Evolutionary conservation across 2,329 filamentous ascomycete genomes (phyloP), one percentile per base, ranked within the genome.

Genomic region (Harringtonia aguacate): DNA sequence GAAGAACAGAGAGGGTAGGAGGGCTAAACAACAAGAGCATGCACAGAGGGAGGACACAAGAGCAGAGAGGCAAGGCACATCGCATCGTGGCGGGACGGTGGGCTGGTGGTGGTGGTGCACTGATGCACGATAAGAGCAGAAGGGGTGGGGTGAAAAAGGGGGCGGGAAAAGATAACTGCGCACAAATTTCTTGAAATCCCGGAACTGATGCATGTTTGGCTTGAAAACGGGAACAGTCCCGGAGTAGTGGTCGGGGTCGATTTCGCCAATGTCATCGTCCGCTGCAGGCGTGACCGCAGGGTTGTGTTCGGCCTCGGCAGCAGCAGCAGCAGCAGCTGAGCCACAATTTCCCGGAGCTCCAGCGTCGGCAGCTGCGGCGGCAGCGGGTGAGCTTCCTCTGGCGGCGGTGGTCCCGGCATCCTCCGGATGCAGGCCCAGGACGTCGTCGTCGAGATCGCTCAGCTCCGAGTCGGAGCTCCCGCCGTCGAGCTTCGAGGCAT

Each of bases 191-290:
- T 90, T 84, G 63, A 98, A 98, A 65, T 92, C 86, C 57, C 80
- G 81, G 66, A 97, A 97, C 65, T 98, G 88, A 49, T 84, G 76
- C 86, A 95, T 94, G 47, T 84, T 90, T 63, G 92, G 92, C 63
- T 82, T 90, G 66, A 98, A 98, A 48, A 98, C 84, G 9, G 92
- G 90, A 30, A 98, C 84, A 49, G 80, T 85, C 49, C 88, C 89
- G 58, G 87, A 94, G 69, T 86, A 95, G 62, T 95, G 82, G 58
- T 89, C 86, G 1, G 90, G 90, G 38, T 81, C 69, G 44, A 94
- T 75, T 43, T 92, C 85, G 53, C 84, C 84, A 54, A 85, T 81
- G 53, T 87, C 82, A 14, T 61, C 48, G 18, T 57, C 49, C n/a
- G n/a, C n/a, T n/a, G n/a, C n/a, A n/a, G n/a, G n/a, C n/a, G n/a